Evolutionary conservation across 768 basidiomycete genomes (phyloP).

Genomic region (Suillus clintonianus): DNA sequence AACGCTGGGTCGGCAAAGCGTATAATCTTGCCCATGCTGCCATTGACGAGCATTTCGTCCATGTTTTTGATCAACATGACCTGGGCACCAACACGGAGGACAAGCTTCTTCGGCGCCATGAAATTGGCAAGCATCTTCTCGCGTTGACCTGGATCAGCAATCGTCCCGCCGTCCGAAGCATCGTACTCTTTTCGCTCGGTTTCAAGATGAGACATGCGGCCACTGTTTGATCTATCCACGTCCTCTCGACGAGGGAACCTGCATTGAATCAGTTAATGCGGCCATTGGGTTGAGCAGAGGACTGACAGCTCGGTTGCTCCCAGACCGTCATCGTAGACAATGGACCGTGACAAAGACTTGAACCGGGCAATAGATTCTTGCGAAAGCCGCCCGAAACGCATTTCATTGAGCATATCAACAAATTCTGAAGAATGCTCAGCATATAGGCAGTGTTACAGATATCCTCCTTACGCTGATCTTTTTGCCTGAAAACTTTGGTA

Average conservation of each 20-base stretch:
- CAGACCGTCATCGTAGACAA: constrained; percentile 77
- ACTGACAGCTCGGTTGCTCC: constrained; percentile 88
- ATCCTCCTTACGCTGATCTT: constrained; percentile 70
- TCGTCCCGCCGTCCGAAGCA: constrained; percentile 64
- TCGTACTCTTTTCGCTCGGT: constrained; percentile 54
- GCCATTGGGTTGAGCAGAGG: neutral
- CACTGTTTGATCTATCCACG: constrained; percentile 81
- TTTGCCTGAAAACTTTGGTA: constrained; percentile 94
- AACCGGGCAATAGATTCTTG: constrained; percentile 69
- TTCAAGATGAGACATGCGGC: constrained; percentile 62
- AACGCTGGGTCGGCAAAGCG: constrained; percentile 63
- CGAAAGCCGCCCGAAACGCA: constrained; percentile 85
- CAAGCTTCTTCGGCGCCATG: constrained; percentile 79
- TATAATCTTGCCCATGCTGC: constrained; percentile 84
- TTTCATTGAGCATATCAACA: constrained; percentile 96
- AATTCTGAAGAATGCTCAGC: constrained; percentile 58
- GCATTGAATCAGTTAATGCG: constrained; percentile 7
- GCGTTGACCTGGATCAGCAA: constrained; percentile 55
- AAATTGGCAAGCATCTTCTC: constrained; percentile 86
- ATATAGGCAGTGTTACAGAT: constrained; percentile 1
- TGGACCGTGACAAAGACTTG: constrained; percentile 64
- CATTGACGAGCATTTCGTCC: constrained; percentile 90
- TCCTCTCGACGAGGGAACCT: constrained; percentile 93
- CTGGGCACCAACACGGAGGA: constrained; percentile 78
- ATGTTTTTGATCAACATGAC: constrained; percentile 97